Evolutionary conservation across 2,329 filamentous ascomycete species (phyloP).

Genomic region (Arthrinium phaeospermum): DNA sequence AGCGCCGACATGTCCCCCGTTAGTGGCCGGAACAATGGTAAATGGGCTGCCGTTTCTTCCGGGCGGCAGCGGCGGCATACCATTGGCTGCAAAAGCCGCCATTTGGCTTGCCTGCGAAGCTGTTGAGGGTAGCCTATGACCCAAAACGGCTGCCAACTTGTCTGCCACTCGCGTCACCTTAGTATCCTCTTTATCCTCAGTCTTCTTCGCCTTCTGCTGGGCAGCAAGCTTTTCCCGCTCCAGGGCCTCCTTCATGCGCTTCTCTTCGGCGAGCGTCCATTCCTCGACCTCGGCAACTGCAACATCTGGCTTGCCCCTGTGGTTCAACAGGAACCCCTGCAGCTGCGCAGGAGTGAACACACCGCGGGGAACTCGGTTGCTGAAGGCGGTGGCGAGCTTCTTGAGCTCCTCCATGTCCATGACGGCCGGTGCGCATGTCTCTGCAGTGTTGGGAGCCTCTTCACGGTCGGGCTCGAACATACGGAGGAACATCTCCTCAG

Average conservation of each 20-base stretch:
- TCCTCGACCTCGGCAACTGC: slow-evolving; percentile 10
- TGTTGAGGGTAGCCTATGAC: neutral
- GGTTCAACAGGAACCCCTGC: slow-evolving; percentile 32
- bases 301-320: slow-evolving; percentile 20
- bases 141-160: neutral
- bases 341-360: slow-evolving; percentile 35
- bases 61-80: neutral
- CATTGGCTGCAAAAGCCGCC: no score
- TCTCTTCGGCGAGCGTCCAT: neutral
- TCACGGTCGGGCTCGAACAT: slow-evolving; percentile 31
- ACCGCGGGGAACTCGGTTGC: slow-evolving; percentile 28
- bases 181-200: neutral
- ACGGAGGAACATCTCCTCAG: slow-evolving; percentile 32
- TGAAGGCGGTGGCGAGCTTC: slow-evolving; percentile 21
- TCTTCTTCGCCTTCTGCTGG: neutral
- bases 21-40: neutral
- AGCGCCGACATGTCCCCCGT: neutral
- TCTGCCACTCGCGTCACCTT: neutral
- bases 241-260: neutral
- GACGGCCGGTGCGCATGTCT: slow-evolving; percentile 22
- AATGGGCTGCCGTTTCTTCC: neutral
- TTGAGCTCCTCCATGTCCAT: slow-evolving; percentile 26
- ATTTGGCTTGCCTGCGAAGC: no score
- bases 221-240: neutral
- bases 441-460: slow-evolving; percentile 27